Conservation (phyloP, 345 rosid genomes). For the Streptanthus diversifolius region DNA sequence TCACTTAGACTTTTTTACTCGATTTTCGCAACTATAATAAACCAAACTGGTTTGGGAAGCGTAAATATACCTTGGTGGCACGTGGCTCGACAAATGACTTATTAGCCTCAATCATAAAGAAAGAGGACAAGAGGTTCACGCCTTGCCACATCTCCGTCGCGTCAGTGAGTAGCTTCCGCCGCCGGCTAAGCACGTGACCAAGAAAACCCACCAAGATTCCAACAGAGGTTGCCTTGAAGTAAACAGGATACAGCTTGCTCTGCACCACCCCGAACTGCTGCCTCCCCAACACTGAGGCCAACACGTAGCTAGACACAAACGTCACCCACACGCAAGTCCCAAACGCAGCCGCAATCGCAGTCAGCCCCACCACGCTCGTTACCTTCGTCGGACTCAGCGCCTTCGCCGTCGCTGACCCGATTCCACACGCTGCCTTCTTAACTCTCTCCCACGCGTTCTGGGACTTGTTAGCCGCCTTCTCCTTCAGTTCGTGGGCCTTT, state of each 20-base stretch:
- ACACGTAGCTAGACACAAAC: conserved; percentile 59
- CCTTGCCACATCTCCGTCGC: conserved; percentile 52
- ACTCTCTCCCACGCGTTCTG: conserved; percentile 22
- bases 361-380: conserved; percentile 37
- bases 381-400: conserved; percentile 20
- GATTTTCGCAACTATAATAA: neutral
- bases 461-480: conserved; percentile 9
- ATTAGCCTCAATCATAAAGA: conserved; percentile 51
- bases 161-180: conserved; percentile 26
- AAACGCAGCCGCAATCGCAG: conserved; percentile 52
- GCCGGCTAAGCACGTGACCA: conserved; percentile 46
- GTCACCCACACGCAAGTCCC: conserved; percentile 82
- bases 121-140: conserved; percentile 44
- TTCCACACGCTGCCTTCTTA: conserved; percentile 2
- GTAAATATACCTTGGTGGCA: conserved; percentile 59
- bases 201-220: conserved; percentile 46
- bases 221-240: conserved; percentile 48
- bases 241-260: conserved; percentile 77
- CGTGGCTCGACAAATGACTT: conserved; percentile 57
- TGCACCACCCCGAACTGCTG: conserved; percentile 73
- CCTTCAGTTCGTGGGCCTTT: conserved; percentile 29
- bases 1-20: neutral
- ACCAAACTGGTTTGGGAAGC: neutral
- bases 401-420: neutral
- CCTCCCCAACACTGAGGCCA: conserved; percentile 50